These are phyloP conservation scores for Salix koriyanagi DNA, from an alignment of 345 rosid genomes.

Conservation along the genomic window DNA sequence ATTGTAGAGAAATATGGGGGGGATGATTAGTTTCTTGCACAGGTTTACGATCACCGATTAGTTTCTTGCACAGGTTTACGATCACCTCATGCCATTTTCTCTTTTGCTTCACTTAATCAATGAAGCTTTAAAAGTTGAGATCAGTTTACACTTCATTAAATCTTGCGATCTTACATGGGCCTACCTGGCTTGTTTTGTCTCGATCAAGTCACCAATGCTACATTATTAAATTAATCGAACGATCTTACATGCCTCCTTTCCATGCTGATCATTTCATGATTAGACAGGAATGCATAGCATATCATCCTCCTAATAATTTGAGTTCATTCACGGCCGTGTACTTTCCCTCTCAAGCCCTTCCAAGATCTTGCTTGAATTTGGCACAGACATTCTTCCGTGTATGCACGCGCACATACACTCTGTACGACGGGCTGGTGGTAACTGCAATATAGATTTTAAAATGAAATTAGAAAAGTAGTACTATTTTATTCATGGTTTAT, in stretches of 20 bases:
- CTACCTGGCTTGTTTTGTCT: neutral
- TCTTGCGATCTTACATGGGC: constrained; percentile 3
- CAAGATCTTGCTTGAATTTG: no score
- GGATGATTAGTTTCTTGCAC: no score
- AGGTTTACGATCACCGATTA: no score
- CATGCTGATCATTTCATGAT: constrained; percentile 16
- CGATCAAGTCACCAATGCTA: constrained; percentile 6
- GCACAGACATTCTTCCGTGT: no score
- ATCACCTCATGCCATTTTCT: neutral
- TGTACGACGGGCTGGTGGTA: no score
- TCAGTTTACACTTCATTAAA: neutral
- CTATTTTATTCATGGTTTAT: no score
- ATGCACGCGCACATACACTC: no score
- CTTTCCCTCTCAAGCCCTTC: neutral
- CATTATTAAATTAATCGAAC: neutral
- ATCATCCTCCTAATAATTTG: constrained; percentile 1
- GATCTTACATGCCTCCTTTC: neutral
- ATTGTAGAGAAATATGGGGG: no score
- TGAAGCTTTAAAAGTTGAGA: neutral
- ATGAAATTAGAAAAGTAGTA: no score
- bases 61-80: neutral
- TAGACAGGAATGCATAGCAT: constrained; percentile 8
- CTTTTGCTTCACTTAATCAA: neutral
- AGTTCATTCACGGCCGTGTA: neutral
- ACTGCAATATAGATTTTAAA: no score